phyloP scores from a whole-genome alignment of 2,329 filamentous ascomycete genomes.

The Elsinoe batatas region DNA sequence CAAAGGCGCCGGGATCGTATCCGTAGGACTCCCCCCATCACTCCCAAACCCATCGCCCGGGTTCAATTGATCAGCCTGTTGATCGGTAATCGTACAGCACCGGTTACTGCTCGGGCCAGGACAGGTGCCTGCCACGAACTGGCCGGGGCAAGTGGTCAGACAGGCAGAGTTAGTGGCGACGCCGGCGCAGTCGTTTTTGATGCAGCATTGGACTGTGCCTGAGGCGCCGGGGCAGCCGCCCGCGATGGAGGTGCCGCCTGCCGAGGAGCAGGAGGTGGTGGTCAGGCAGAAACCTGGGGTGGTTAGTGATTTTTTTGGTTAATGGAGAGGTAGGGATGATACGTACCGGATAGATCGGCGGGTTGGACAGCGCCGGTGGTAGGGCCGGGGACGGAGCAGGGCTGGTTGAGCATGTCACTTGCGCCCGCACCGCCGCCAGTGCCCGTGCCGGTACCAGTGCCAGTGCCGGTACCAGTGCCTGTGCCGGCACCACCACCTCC shows the following conservation, averaged over 20 bases:
- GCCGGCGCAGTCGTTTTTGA: conserved; percentile 9
- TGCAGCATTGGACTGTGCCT: background rate
- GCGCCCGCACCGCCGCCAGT: background rate
- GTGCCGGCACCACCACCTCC: too few relatives aligned
- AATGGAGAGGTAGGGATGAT: too few relatives aligned
- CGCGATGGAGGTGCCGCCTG: background rate
- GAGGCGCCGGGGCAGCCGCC: background rate
- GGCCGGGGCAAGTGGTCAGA: background rate
- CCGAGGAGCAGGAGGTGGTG: background rate
- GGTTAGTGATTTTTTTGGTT: too few relatives aligned
- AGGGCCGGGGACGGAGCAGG: background rate
- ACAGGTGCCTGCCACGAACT: background rate
- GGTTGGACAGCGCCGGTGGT: background rate
- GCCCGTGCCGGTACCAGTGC: too few relatives aligned
- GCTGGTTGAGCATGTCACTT: background rate
- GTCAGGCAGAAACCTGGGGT: background rate
- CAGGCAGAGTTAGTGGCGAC: background rate
- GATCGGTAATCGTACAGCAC: background rate
- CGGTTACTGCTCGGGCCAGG: background rate
- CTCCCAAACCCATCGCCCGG: background rate
- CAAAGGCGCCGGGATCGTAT: background rate
- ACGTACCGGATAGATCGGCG: background rate
- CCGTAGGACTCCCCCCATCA: background rate
- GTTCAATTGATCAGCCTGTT: background rate
- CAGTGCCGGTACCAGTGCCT: too few relatives aligned